Conservation (phyloP, 2,329 filamentous ascomycete genomes). For the Phialophora chinensis region DNA sequence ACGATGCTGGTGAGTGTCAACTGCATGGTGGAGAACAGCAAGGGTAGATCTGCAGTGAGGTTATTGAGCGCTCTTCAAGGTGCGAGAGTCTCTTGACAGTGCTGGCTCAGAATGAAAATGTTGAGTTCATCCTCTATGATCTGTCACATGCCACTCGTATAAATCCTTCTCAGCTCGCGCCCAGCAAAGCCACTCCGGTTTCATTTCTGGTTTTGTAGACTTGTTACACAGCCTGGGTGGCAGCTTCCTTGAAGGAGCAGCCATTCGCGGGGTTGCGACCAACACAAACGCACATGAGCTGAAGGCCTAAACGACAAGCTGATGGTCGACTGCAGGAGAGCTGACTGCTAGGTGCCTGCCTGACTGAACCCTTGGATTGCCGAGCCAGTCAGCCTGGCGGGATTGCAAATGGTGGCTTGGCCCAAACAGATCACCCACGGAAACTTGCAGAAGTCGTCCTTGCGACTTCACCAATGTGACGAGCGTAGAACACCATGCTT, state of each 20-base stretch:
- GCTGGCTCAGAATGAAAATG: neutral
- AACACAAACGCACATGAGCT: neutral
- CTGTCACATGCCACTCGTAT: slow-evolving; percentile 6
- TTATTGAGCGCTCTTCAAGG: neutral
- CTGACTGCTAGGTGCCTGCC: neutral
- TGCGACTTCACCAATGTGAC: neutral
- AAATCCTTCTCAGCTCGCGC: neutral
- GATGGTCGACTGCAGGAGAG: neutral
- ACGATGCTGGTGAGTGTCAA: slow-evolving; percentile 23
- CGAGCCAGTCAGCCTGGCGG: neutral
- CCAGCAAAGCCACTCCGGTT: neutral
- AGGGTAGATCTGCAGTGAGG: neutral
- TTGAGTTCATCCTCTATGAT: neutral
- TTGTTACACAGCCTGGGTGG: neutral
- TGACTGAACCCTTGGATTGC: neutral
- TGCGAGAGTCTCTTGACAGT: neutral
- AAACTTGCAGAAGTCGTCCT: neutral
- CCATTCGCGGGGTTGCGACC: neutral
- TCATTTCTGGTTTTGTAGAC: neutral
- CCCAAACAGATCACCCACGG: neutral
- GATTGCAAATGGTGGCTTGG: slow-evolving; percentile 6
- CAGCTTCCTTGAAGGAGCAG: neutral
- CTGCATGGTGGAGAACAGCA: slow-evolving; percentile 8
- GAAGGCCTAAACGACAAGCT: slow-evolving; percentile 6
- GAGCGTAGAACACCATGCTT: neutral